These are phyloP conservation scores for Biscogniauxia sp. DNA, from an alignment of 2,329 filamentous ascomycete genomes.

Conservation along the genomic window DNA sequence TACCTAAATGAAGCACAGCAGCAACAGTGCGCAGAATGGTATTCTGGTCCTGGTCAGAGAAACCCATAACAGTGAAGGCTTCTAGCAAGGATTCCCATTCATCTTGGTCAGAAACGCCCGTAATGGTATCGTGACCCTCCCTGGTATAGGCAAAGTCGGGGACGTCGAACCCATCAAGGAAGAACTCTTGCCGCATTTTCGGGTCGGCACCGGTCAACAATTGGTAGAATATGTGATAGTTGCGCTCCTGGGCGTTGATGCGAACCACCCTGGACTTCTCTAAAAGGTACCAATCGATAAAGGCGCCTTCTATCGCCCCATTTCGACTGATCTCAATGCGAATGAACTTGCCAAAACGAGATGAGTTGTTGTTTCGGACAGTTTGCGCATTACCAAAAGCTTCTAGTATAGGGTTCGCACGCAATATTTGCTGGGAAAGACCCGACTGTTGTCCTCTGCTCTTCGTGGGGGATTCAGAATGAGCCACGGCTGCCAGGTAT, in stretches of 20 bases:
- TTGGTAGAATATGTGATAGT: conserved; percentile 98
- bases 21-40: conserved; percentile 85
- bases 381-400: conserved; percentile 98
- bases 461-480: conserved; percentile 70
- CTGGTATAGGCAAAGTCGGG: conserved; percentile 90
- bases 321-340: conserved; percentile 88
- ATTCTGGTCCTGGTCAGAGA: conserved; percentile 78
- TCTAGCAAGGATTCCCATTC: conserved; percentile 92
- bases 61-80: conserved; percentile 92
- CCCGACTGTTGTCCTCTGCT: conserved; percentile 68
- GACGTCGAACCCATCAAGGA: conserved; percentile 71
- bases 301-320: conserved; percentile 91
- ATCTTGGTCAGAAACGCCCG: conserved; percentile 82
- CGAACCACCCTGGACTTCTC: conserved; percentile 97
- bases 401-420: conserved; percentile 95
- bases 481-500: conserved; percentile 91
- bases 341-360: conserved; percentile 97
- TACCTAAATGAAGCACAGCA: conserved; percentile 89
- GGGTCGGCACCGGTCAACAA: conserved; percentile 79
- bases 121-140: conserved; percentile 87
- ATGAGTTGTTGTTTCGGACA: conserved; percentile 97
- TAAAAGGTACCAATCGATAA: conserved; percentile 97
- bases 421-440: conserved; percentile 91
- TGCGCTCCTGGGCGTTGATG: conserved; percentile 83
- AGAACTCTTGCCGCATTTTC: conserved; percentile 70